Evolutionary conservation across 2,329 filamentous ascomycete species (phyloP), one percentile per base, ranked within the genome.

Genomic region (Nemania sp.): DNA sequence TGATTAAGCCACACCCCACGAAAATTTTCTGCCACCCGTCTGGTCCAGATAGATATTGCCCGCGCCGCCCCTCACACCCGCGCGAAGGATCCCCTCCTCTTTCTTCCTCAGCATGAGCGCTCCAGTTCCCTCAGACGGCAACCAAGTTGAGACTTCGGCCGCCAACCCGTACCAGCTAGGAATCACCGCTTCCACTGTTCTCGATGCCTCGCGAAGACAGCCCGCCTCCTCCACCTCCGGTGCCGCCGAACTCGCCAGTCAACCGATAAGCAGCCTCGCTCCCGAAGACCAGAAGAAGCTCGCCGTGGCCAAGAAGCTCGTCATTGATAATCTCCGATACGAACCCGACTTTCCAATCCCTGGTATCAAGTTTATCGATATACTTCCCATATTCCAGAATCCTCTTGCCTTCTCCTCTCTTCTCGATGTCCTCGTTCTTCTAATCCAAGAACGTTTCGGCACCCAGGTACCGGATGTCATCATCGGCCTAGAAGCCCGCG

Each of bases 311-410:
- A 78, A 79, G 74, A 72, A 77, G 71, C 73, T 82, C 87, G 94
- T 86, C 86, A 82, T 90, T 78, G 82, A 83, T 74, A 88, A 91
- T 68, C 88, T 98, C 75, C 92, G 93, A 81, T 90, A 94, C 80
- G 97, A 93, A 84, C 89, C 90, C 77, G 93, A 98, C 86, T 98
- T 98, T 84, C 95, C 95, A 67, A 90, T 92, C 73, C 90, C 92
- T 53, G 95, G 96, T 80, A 95, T 99, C 79, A 87, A 97, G 77
- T 99, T 99, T 82, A 93, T 98, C 84, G 96, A 99, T 80, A 98
- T 99, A 82, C 91, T 99, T 81, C 96, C 96, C 69, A 91, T 98
- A 79, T 98, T 99, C 85, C 90, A 93, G 79, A 87, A 93, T 78
- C 89, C 90, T 63, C 78, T 80, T 59, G 86, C 92, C 69, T 95